phyloP scores from a whole-genome alignment of 116 monocot species.

The Posidonia oceanica region DNA sequence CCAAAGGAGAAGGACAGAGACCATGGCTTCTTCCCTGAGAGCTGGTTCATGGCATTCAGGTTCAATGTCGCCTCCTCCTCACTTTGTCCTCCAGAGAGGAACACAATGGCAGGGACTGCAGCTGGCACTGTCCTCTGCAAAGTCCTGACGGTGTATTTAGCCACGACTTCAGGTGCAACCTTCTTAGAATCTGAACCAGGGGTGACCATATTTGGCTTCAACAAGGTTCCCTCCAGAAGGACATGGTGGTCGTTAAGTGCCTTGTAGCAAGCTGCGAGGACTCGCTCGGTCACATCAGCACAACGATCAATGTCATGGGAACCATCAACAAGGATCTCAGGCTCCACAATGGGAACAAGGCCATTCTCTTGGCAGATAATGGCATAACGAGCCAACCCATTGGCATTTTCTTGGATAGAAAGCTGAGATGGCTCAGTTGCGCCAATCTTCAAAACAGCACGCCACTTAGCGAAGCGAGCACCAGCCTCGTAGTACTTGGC shows the following conservation, averaged over 20 bases:
- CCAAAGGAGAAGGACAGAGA: constrained; percentile 28
- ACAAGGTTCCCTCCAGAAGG: constrained; percentile 19
- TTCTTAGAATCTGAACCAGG: constrained; percentile 19
- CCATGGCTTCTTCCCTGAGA: constrained; percentile 21
- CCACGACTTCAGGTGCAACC: constrained; percentile 21
- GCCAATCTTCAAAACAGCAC: constrained; percentile 22
- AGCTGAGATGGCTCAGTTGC: constrained; percentile 23
- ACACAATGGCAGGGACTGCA: constrained; percentile 22
- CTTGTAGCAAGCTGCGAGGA: constrained; percentile 27
- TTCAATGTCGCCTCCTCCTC: constrained; percentile 26
- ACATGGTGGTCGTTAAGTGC: constrained; percentile 30
- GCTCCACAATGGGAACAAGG: constrained; percentile 24
- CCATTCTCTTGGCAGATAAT: constrained; percentile 34
- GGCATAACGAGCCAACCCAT: constrained; percentile 20
- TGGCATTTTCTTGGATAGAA: constrained; percentile 17
- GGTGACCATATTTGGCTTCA: constrained; percentile 33
- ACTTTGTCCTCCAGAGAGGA: constrained; percentile 29
- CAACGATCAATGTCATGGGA: constrained; percentile 13
- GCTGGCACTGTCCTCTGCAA: constrained; percentile 21
- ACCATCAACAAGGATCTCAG: constrained; percentile 26
- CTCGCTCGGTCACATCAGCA: constrained; percentile 18
- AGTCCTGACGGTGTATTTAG: constrained; percentile 20
- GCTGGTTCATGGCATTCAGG: constrained; percentile 27
- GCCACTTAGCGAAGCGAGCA: constrained; percentile 27
- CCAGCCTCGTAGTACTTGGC: constrained; percentile 27